Evolutionary conservation across 169 alveolate genomes (phyloP).

Genomic region (Cystoisospora suis): DNA sequence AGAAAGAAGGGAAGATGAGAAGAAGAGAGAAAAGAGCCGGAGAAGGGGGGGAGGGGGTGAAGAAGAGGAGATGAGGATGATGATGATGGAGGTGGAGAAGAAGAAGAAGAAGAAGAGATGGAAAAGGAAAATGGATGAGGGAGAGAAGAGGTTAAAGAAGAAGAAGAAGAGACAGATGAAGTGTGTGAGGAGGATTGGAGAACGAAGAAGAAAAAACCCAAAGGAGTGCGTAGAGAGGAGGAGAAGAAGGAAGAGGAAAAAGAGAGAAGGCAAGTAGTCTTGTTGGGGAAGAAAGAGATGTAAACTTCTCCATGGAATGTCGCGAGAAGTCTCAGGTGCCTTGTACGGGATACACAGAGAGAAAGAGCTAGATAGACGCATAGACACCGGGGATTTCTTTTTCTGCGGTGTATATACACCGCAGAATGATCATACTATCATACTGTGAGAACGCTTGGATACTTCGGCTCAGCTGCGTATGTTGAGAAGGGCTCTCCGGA

Average conservation of each 20-base stretch:
- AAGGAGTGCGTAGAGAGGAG: background rate
- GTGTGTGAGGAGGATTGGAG: background rate
- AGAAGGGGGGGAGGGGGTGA: background rate
- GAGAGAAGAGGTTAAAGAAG: background rate
- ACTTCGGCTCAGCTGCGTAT: too few relatives aligned
- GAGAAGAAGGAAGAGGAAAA: background rate
- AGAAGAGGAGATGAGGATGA: background rate
- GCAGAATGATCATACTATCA: too few relatives aligned
- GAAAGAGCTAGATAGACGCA: background rate
- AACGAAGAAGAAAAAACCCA: constrained; percentile 1
- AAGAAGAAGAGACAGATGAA: background rate
- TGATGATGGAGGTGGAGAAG: background rate
- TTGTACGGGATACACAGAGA: too few relatives aligned
- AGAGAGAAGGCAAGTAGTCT: background rate
- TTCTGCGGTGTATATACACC: too few relatives aligned
- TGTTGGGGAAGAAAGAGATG: background rate
- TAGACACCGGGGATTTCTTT: background rate
- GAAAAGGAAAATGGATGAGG: background rate
- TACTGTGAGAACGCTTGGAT: too few relatives aligned
- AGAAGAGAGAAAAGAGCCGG: background rate
- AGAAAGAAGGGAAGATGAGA: background rate
- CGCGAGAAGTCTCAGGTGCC: too few relatives aligned
- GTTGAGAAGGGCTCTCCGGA: too few relatives aligned
- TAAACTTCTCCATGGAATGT: too few relatives aligned
- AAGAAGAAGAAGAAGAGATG: background rate